Evolutionary conservation across 2,329 filamentous ascomycete genomes (phyloP), one percentile per base, ranked within the genome.

Genomic region (Pseudocercospora musae): DNA sequence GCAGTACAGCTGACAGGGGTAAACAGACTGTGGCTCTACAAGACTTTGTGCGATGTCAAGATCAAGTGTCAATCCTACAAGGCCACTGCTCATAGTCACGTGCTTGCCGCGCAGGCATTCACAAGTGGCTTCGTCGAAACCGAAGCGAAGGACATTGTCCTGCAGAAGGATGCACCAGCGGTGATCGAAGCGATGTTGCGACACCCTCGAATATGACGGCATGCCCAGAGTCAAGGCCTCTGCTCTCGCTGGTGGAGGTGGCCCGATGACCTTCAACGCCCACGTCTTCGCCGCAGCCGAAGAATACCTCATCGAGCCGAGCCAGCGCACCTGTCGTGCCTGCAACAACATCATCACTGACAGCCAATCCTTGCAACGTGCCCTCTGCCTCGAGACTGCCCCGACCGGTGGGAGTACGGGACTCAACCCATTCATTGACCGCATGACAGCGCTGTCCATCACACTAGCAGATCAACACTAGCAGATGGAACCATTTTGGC

Each of bases 261-360:
- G n/a, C 8, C 50, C 50, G 18, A 52, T 63, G 49, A 42, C 42
- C n/a, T 55, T 64, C 54, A 48, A 61, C 37, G 62, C 61, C 31
- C 53, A 46, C 21, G 40, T 64, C 25, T 60, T 61, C n/a, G 54
- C 58, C 1, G 33, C 31, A 3, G 62, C 53, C 13, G 62, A 64
- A 15, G 58, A 61, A 46, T 64, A 64, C 54, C 53, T 58, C 55
- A 40, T 64, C 53, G 48, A 60, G 4, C 25, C 21, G 1, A 18
- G 61, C 2, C 58, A 60, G 20, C 18, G 62, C 62, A 15, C 42
- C n/a, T 46, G 42, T 7, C 42, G 13, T 21, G 42, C 18, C 42
- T 46, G 21, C 42, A 18, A 11, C 21, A 3, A 23, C 18, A 20
- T 6, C 3, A 46, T 46, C 18, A 20, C 11, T 1, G 42, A 18